A percentile compares a stretch with the other conserved stretches of the same genome.
These are phyloP conservation scores for Zasmidium angulare DNA, from an alignment of 2,329 filamentous ascomycete genomes.

Conservation along the genomic window DNA sequence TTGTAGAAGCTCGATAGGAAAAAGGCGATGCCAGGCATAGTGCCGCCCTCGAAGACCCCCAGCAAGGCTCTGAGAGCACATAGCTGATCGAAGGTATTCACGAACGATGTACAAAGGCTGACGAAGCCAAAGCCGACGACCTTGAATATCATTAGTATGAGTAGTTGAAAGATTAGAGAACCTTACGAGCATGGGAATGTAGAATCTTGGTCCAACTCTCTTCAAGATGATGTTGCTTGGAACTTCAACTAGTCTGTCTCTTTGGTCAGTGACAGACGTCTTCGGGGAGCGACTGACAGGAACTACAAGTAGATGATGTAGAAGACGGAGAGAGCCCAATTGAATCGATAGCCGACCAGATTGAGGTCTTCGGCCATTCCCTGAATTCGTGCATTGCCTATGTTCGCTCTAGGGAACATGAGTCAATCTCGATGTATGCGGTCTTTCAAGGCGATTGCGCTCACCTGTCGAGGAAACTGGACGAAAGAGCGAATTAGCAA, in stretches of 20 bases:
- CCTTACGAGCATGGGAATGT: slow-evolving; percentile 26
- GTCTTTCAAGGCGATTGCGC: slow-evolving; percentile 28
- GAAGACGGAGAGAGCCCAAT: slow-evolving; percentile 40
- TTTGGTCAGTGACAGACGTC: too few relatives aligned
- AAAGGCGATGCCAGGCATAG: slow-evolving; percentile 51
- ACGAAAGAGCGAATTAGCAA: slow-evolving; percentile 15
- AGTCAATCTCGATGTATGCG: slow-evolving; percentile 37
- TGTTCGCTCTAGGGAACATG: slow-evolving; percentile 43
- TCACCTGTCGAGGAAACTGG: slow-evolving; percentile 7
- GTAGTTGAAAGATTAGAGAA: not conserved
- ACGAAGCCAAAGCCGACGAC: slow-evolving; percentile 30
- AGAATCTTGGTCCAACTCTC: slow-evolving; percentile 46
- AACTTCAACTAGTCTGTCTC: slow-evolving; percentile 36
- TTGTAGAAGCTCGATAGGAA: slow-evolving; percentile 62
- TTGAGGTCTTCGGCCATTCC: slow-evolving; percentile 45
- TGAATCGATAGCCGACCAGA: slow-evolving; percentile 41
- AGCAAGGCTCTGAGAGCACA: slow-evolving; percentile 27
- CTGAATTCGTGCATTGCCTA: slow-evolving; percentile 27
- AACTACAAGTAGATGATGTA: slow-evolving; percentile 40
- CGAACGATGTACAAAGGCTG: slow-evolving; percentile 29
- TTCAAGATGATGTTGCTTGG: slow-evolving; percentile 43
- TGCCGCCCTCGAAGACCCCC: slow-evolving; percentile 21
- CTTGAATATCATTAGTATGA: not conserved
- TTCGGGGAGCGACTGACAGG: too few relatives aligned
- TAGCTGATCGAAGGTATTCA: slow-evolving; percentile 27